These are phyloP conservation scores for Plasmodium gonderi DNA, from an alignment of 169 alveolate genomes.

Conservation along the genomic window DNA sequence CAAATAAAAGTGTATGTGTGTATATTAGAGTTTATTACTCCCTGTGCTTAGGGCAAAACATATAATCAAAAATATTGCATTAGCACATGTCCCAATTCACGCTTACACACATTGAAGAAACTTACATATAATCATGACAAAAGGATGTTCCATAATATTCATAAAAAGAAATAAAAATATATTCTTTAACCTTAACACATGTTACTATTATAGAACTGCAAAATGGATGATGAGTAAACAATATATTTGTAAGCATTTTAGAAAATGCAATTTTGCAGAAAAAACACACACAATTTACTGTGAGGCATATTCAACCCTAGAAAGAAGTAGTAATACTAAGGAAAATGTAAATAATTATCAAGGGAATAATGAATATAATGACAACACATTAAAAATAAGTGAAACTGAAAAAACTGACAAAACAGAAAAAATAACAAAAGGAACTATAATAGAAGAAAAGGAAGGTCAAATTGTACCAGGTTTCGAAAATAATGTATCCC, in stretches of 20 bases:
- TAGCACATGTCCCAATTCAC: background rate
- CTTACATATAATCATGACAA: slow-evolving; percentile 2
- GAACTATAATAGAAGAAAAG: background rate
- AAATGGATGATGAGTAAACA: background rate
- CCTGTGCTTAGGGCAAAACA: background rate
- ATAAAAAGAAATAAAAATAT: background rate
- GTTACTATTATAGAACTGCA: background rate
- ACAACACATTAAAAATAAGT: background rate
- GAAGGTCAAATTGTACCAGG: background rate
- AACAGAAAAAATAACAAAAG: background rate
- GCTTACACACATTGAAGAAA: background rate
- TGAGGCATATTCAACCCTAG: slow-evolving; percentile 10
- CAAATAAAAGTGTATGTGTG: no score
- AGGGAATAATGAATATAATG: background rate
- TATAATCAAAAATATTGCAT: background rate
- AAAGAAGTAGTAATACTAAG: background rate
- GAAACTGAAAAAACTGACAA: background rate
- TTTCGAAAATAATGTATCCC: background rate
- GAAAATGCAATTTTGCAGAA: background rate
- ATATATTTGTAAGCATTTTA: background rate
- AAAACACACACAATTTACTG: background rate
- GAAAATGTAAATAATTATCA: background rate
- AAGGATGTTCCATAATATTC: background rate
- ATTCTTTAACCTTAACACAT: background rate
- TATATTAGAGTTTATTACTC: background rate